Evolutionary conservation across 169 alveolate genomes (phyloP).

Genomic region (Plasmodium fragile): DNA sequence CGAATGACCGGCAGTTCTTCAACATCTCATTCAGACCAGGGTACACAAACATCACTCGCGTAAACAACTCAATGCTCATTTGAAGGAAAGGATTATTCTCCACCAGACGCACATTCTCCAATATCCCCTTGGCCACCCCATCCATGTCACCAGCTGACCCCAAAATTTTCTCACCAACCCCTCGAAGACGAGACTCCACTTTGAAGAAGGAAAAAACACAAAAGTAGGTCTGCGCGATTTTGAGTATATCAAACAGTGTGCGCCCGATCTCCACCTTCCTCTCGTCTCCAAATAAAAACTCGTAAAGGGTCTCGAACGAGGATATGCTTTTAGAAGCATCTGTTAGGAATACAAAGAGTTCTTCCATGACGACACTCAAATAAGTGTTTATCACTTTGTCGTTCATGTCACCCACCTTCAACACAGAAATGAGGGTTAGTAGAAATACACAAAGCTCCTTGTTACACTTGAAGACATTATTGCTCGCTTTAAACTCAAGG

Average conservation of each 20-base stretch:
- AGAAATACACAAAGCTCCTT: constrained; percentile 28
- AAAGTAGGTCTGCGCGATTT: constrained; percentile 14
- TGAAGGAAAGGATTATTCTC: constrained; percentile 25
- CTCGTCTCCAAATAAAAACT: not conserved
- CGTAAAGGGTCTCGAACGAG: not conserved
- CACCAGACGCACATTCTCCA: not conserved
- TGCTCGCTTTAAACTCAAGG: constrained; percentile 10
- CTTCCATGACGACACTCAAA: constrained; percentile 7
- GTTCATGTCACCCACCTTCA: constrained; percentile 3
- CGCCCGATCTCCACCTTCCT: not conserved
- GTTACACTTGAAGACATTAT: constrained; percentile 13
- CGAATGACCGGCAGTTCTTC: not conserved
- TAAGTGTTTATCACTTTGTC: not conserved
- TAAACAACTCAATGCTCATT: constrained; percentile 5
- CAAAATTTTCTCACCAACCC: not conserved
- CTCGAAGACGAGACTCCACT: not conserved
- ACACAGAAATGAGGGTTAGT: constrained; percentile 14
- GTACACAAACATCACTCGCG: not conserved
- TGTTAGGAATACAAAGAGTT: not conserved
- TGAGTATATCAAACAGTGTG: constrained; percentile 13
- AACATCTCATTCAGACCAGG: constrained; percentile 1
- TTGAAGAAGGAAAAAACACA: constrained; percentile 1
- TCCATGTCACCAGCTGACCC: not conserved
- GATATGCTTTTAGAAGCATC: not conserved
- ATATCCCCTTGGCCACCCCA: not conserved